Conservation (phyloP, 2,329 filamentous ascomycete genomes). For the Trichoderma sp. region DNA sequence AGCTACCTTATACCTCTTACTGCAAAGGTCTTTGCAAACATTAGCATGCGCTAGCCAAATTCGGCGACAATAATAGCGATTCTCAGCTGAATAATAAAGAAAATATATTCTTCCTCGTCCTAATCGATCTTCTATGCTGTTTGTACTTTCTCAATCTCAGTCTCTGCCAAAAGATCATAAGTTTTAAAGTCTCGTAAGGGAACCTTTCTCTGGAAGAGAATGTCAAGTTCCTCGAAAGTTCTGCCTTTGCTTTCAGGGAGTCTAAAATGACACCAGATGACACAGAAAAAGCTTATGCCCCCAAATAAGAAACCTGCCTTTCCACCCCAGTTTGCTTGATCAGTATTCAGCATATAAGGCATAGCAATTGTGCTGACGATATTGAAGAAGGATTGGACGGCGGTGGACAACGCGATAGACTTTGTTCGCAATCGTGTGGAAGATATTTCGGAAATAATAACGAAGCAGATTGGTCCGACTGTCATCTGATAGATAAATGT, state of each 20-base stretch:
- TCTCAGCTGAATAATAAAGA: not conserved
- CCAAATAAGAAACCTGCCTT: constrained; percentile 39
- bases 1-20: not conserved
- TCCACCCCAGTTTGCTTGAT: constrained; percentile 37
- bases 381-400: constrained; percentile 31
- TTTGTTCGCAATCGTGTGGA: constrained; percentile 39
- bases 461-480: constrained; percentile 47
- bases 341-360: constrained; percentile 38
- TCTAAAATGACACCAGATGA: constrained; percentile 34
- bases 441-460: constrained; percentile 44
- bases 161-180: constrained; percentile 28
- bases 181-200: constrained; percentile 27
- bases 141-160: not conserved
- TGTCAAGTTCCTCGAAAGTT: constrained; percentile 38
- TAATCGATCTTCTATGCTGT: not conserved
- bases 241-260: constrained; percentile 35
- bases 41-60: not conserved
- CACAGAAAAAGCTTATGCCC: constrained; percentile 31
- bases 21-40: not conserved
- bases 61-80: not conserved
- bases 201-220: constrained; percentile 32
- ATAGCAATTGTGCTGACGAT: constrained; percentile 34
- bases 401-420: constrained; percentile 37
- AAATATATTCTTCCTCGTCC: not conserved
- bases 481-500: constrained; percentile 45